These are phyloP conservation scores for Fusarium sp. DNA, from an alignment of 2,329 filamentous ascomycete species.

Conservation along the genomic window DNA sequence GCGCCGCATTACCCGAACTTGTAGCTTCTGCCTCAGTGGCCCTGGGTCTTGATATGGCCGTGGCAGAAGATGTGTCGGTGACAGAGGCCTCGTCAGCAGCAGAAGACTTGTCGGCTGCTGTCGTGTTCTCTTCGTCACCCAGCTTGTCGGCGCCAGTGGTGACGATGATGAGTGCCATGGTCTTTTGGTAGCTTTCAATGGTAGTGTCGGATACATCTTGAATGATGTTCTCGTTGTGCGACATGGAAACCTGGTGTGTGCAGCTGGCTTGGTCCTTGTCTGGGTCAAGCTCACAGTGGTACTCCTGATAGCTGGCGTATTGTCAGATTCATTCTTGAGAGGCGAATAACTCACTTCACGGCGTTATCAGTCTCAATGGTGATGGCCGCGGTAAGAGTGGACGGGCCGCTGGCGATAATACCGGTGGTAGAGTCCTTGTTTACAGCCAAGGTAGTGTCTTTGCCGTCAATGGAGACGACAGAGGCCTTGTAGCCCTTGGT, in stretches of 20 bases:
- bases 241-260: not conserved
- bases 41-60: conserved; percentile 24
- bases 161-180: conserved; percentile 49
- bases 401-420: conserved; percentile 40
- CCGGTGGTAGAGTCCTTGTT: conserved; percentile 22
- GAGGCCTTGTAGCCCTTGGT: conserved; percentile 43
- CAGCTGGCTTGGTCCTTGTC: conserved; percentile 42
- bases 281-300: conserved; percentile 43
- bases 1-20: conserved; percentile 34
- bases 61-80: conserved; percentile 1
- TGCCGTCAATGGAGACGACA: conserved; percentile 43
- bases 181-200: conserved; percentile 27
- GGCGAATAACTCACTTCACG: not conserved
- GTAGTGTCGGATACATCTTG: not conserved
- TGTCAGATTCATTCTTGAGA: not conserved
- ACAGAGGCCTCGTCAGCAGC: conserved; percentile 13
- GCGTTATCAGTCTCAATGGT: conserved; percentile 6
- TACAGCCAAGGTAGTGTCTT: conserved; percentile 47
- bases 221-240: not conserved
- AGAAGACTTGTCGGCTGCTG: not conserved
- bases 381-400: conserved; percentile 16
- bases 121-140: not conserved
- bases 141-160: conserved; percentile 47
- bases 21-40: conserved; percentile 27
- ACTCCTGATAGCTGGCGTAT: conserved; percentile 4